Evolutionary conservation across 345 rosid genomes (phyloP), one percentile per base, ranked within the genome.

Genomic region (Turnera subulata): DNA sequence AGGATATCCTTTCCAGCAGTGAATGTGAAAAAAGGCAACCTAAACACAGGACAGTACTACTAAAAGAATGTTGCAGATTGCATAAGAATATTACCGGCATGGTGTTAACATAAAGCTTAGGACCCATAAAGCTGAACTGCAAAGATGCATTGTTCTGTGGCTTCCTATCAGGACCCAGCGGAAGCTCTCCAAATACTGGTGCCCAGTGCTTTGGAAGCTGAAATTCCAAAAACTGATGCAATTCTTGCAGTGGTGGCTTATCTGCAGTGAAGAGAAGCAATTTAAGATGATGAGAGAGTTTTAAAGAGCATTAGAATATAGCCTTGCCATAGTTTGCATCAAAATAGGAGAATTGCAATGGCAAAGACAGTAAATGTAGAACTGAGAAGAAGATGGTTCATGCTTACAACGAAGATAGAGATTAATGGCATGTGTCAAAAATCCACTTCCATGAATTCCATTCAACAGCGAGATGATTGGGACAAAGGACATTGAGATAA

Each of bases 151-250:
- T 66, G 66, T 74, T 73, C 62, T 78, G 90, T 43, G 83, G 94
- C 76, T 74, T 90, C 22, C 91, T 69, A 63, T 88, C 96, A 0
- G 93, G 96, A 67, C 97, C 97, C 71, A 94, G 93, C 57, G 97
- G 93, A 66, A 88, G 95, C 59, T 94, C 99, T 61, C 96, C 85
- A 76, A 94, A 94, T 42, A 85, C 86, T 8, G 99, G 99, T 22
- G 99, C 99, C 99, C 99, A 90, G 33, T 84, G 96, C 69, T 89
- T 81, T n/a, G 97, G 97, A 58, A 94, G 81, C 80, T 94, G 97
- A 76, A 94, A 94, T 65, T 94, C 99, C 68, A 94, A 68, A 75
- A 94, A 94, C 75, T 90, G 97, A 55, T 81, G 91, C 19, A 94
- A 84, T 72, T 94, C 99, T 73, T 75, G 81, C 45, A 84, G 71